Conservation (phyloP, 371 early-diverging fungal species). For the Mortierella sp. region DNA sequence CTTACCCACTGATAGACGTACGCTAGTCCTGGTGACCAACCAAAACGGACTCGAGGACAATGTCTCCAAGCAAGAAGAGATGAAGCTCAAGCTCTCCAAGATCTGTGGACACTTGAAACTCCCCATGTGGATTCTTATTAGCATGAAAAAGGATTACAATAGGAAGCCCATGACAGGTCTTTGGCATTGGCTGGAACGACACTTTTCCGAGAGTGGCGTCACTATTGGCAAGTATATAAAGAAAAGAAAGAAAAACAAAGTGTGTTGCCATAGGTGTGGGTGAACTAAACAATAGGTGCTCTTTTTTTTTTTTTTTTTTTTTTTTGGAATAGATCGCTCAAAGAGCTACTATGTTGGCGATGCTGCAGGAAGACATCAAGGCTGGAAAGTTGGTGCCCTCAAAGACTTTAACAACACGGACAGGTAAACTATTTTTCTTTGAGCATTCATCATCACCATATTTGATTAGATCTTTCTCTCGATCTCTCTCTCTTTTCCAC, state of each 20-base stretch:
- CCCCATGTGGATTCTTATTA: slow-evolving; percentile 72
- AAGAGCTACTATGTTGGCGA: slow-evolving; percentile 89
- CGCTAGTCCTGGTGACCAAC: slow-evolving; percentile 81
- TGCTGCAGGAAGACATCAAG: slow-evolving; percentile 85
- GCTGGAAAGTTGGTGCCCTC: slow-evolving; percentile 65
- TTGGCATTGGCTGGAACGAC: slow-evolving; percentile 75
- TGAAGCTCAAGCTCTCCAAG: slow-evolving; percentile 62
- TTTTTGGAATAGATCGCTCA: slow-evolving; percentile 52
- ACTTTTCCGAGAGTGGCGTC: slow-evolving; percentile 57
- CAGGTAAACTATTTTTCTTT: slow-evolving; percentile 57
- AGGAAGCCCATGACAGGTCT: slow-evolving; percentile 90
- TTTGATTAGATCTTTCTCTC: too few relatives aligned
- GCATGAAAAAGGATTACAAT: slow-evolving; percentile 72
- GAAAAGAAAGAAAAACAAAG: not conserved
- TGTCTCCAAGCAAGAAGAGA: slow-evolving; percentile 53
- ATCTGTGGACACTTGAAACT: slow-evolving; percentile 59
- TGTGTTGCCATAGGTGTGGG: not conserved
- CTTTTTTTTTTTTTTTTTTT: not conserved
- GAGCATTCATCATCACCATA: too few relatives aligned
- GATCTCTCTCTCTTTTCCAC: not conserved
- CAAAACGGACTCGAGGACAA: slow-evolving; percentile 71
- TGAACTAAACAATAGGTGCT: not conserved
- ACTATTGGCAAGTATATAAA: slow-evolving; percentile 52
- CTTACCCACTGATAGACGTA: slow-evolving; percentile 68
- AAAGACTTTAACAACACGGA: slow-evolving; percentile 88